Base-by-base conservation (phyloP, 352 stramenopile genomes). In the Globisporangium ultimum region DNA sequence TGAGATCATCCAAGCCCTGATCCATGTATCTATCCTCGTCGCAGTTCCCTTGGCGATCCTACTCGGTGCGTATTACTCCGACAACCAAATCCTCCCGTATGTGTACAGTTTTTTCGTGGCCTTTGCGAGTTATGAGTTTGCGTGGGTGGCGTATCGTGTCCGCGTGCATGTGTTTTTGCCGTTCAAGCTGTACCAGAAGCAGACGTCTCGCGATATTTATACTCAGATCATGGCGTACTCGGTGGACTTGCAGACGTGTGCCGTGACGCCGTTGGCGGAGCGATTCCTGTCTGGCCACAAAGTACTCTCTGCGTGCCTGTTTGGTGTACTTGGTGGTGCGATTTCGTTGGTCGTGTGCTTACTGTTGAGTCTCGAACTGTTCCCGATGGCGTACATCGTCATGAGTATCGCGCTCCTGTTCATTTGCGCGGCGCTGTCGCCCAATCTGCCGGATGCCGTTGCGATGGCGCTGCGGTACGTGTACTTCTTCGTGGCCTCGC, bases 181-280 rank as follows among this genome's bases (percentile, higher is more conserved):
- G 0, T 83, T 89, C 60, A 84, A 87, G 64, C 63, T 89, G 51
- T 67, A 87, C 53, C 70, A 87, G 58, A 89, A 87, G 40, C 76
- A 86, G 60, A 89, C 79, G 24, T 86, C 72, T 18, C 66, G 75
- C 12, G 79, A 89, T 22, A 73, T 89, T 52, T 89, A 89, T 62
- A 62, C 59, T 32, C 79, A 86, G 68, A 89, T 89, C 60, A 89
- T 89, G 61, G 72, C 65, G 22, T 89, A 87, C 58, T 79, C 74
- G 20, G 76, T 86, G 24, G 72, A 89, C 17, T 58, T 84, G 14
- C 59, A 77, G 36, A 86, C 79, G 13, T 76, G 72, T 14, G 79
- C 76, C 1, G 53, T 86, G 58, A 87, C 79, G 43, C 64, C 72
- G 7, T 22, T 83, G 1, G 74, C 79, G 0, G 76, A 87, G 51